Conservation (phyloP, 2,329 filamentous ascomycete genomes). For the Teratosphaeria viscida region DNA sequence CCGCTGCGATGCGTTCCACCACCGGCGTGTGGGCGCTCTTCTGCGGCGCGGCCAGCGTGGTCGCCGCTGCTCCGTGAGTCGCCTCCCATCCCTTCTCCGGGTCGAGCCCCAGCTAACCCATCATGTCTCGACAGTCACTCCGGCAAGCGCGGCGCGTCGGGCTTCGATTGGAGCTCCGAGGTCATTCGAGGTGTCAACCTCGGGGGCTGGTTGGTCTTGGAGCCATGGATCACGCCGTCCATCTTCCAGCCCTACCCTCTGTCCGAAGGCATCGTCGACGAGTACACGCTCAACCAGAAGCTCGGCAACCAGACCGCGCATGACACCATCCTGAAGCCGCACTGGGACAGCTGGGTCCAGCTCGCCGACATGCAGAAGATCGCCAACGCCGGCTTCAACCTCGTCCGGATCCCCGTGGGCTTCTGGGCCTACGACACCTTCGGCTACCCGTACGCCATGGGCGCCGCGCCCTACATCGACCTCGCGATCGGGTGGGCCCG, state of each 20-base stretch:
- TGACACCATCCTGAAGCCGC: constrained; percentile 33
- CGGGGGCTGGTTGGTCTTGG: constrained; percentile 40
- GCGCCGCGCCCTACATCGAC: constrained; percentile 45
- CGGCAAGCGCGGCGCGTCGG: constrained; percentile 16
- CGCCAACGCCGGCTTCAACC: constrained; percentile 46
- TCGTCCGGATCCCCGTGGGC: constrained; percentile 49
- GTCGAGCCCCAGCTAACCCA: background rate
- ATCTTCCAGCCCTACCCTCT: constrained; percentile 34
- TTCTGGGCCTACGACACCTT: constrained; percentile 49
- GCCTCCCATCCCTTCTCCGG: background rate
- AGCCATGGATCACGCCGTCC: constrained; percentile 47
- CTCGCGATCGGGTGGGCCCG: constrained; percentile 48
- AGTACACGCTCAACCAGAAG: constrained; percentile 41
- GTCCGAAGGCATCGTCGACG: constrained; percentile 31
- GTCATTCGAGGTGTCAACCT: constrained; percentile 44
- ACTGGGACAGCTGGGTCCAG: constrained; percentile 43
- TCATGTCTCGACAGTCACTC: too few species aligned
- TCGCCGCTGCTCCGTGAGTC: constrained; percentile 18
- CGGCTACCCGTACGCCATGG: constrained; percentile 41
- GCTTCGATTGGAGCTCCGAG: constrained; percentile 39
- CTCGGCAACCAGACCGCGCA: constrained; percentile 38
- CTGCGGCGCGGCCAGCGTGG: constrained; percentile 11
- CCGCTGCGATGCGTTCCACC: background rate
- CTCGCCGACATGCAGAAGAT: constrained; percentile 48
- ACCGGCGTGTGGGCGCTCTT: constrained; percentile 10